A percentile compares a stretch with the other conserved stretches of the same genome.
These are phyloP conservation scores for Cudoniella acicularis DNA, from an alignment of 495 filamentous ascomycete species.

Conservation along the genomic window DNA sequence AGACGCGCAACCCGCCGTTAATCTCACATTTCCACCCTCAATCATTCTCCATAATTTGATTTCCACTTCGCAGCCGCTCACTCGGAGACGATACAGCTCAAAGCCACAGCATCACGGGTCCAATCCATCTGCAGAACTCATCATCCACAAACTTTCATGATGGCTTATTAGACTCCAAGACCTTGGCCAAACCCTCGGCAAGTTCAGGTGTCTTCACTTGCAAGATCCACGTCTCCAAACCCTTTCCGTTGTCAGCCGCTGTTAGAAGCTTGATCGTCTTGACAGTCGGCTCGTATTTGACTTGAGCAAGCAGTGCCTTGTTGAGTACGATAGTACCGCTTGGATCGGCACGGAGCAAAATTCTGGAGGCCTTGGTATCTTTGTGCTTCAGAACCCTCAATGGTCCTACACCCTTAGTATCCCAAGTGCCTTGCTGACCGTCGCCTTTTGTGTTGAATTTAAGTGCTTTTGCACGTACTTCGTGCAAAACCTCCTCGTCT, in stretches of 20 bases:
- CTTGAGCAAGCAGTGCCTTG: constrained; percentile 51
- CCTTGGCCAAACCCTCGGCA: constrained; percentile 43
- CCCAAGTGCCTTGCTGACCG: constrained; percentile 45
- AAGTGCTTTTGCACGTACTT: constrained; percentile 59
- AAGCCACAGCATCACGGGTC: not conserved
- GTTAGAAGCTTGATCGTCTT: constrained; percentile 57
- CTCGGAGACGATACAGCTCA: not conserved
- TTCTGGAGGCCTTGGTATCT: constrained; percentile 54
- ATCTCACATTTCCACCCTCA: not conserved
- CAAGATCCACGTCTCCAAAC: constrained; percentile 59
- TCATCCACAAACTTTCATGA: not conserved
- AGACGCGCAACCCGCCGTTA: not conserved
- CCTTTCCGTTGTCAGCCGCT: constrained; percentile 43
- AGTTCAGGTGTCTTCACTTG: constrained; percentile 52
- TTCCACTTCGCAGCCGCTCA: not conserved
- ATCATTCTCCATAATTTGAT: not conserved
- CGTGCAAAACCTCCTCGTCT: constrained; percentile 60
- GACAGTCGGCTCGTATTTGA: constrained; percentile 51
- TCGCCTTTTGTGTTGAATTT: constrained; percentile 38
- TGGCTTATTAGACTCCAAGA: constrained; percentile 43
- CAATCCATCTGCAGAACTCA: not conserved
- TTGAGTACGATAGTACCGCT: constrained; percentile 68
- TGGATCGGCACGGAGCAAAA: constrained; percentile 66
- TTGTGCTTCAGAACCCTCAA: constrained; percentile 66
- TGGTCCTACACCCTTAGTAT: constrained; percentile 58